Evolutionary conservation across 2,329 filamentous ascomycete genomes (phyloP).

Genomic region (Cercospora sojina): DNA sequence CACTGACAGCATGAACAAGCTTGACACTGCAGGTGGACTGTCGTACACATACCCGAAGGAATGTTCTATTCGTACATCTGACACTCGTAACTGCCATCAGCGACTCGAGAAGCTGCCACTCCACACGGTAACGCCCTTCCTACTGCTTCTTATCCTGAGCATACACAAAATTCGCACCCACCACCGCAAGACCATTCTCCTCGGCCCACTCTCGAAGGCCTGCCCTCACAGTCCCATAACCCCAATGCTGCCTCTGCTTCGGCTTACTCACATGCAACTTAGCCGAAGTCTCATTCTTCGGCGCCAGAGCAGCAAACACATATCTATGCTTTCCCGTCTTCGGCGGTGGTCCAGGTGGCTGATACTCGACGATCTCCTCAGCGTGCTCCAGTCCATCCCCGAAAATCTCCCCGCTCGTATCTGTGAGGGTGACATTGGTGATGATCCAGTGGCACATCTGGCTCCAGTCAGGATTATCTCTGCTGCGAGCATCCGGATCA

Average conservation of each 20-base stretch:
- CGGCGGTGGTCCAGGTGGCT: slow-evolving; percentile 55
- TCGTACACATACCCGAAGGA: neutral
- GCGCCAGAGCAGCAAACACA: slow-evolving; percentile 54
- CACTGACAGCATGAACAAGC: neutral
- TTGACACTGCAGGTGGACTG: neutral
- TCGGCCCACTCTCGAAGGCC: slow-evolving; percentile 55
- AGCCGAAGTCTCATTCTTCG: slow-evolving; percentile 46
- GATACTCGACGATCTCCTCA: slow-evolving; percentile 50
- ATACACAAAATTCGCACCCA: slow-evolving; percentile 52
- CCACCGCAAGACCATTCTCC: slow-evolving; percentile 49
- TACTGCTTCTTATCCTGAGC: slow-evolving; percentile 52
- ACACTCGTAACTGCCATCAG: neutral
- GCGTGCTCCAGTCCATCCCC: slow-evolving; percentile 12
- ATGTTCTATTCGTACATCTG: no score
- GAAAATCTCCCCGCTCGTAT: slow-evolving; percentile 1
- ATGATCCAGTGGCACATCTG: slow-evolving; percentile 60
- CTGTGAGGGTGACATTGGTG: slow-evolving; percentile 38
- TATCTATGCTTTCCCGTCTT: slow-evolving; percentile 60
- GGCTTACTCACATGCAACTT: slow-evolving; percentile 48
- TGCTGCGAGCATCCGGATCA: slow-evolving; percentile 59
- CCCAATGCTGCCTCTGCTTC: slow-evolving; percentile 56
- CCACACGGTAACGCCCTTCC: neutral
- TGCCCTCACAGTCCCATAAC: slow-evolving; percentile 50
- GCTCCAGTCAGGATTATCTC: slow-evolving; percentile 54
- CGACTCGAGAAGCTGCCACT: neutral